Evolutionary conservation across 1,284 basidiomycete genomes (phyloP).

Genomic region (Austroboletus olivaceoglutinosus): DNA sequence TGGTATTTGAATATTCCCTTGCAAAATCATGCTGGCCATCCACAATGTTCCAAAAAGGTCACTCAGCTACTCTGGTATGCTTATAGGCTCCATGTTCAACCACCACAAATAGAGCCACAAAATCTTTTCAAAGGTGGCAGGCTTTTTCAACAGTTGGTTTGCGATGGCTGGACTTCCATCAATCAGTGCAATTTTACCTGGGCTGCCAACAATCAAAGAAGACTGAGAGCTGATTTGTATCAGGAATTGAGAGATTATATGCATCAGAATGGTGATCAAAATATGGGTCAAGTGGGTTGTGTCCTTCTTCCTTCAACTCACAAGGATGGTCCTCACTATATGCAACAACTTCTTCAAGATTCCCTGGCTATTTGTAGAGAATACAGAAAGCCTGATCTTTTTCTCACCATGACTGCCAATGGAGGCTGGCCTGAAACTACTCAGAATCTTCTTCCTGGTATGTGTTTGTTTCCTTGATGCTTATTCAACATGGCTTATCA

Average conservation of each 20-base stretch:
- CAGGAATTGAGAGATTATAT: conserved; percentile 6
- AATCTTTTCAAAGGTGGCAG: conserved; percentile 38
- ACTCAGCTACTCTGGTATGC: conserved; percentile 18
- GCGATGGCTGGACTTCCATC: conserved; percentile 36
- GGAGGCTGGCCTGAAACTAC: conserved; percentile 45
- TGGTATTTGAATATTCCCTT: conserved; percentile 37
- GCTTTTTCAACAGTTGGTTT: conserved; percentile 43
- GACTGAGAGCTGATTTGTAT: conserved; percentile 34
- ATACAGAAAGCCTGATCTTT: conserved; percentile 1
- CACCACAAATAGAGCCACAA: background rate
- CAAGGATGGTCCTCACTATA: background rate
- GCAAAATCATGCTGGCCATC: background rate
- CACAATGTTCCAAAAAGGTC: conserved; percentile 8
- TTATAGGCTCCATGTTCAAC: conserved; percentile 5
- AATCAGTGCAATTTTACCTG: conserved; percentile 35
- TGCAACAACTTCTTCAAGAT: conserved; percentile 1
- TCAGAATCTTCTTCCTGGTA: conserved; percentile 34
- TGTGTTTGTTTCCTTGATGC: background rate
- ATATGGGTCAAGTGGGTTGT: background rate
- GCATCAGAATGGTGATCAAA: background rate
- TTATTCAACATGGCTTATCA: background rate
- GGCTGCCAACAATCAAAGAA: conserved; percentile 35
- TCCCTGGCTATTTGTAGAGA: background rate
- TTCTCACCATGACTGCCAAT: conserved; percentile 32
- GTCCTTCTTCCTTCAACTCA: conserved; percentile 2